Evolutionary conservation across 805 yeast genomes (phyloP).

Genomic region (Osmozyma mogii): DNA sequence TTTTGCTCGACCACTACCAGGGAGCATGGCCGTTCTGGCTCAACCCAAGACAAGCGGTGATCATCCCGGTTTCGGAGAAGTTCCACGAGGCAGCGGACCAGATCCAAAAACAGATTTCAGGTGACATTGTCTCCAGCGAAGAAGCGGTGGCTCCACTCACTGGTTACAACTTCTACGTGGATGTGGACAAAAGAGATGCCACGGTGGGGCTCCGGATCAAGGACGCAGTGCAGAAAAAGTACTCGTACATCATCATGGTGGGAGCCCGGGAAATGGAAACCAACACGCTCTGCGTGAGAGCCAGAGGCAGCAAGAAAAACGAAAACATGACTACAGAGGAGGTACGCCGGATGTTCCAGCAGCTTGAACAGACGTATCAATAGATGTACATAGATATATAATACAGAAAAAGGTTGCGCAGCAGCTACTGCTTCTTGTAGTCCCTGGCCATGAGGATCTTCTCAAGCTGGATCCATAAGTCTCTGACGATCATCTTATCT

Average conservation of each 20-base stretch:
- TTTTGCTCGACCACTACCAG: conserved; percentile 78
- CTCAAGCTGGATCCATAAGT: conserved; percentile 80
- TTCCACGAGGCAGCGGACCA: conserved; percentile 50
- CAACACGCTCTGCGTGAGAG: conserved; percentile 56
- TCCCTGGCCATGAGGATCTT: conserved; percentile 65
- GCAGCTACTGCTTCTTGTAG: conserved; percentile 12
- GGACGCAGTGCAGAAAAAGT: conserved; percentile 68
- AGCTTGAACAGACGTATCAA: conserved; percentile 45
- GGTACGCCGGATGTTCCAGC: conserved; percentile 44
- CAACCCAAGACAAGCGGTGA: conserved; percentile 81
- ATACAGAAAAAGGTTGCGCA: no score
- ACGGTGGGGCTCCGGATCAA: conserved; percentile 76
- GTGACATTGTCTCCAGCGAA: conserved; percentile 28
- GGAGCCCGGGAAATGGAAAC: conserved; percentile 76
- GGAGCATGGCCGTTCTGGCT: conserved; percentile 99
- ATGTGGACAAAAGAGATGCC: conserved; percentile 65
- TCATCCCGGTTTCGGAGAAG: conserved; percentile 68
- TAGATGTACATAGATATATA: no score
- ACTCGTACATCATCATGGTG: conserved; percentile 71
- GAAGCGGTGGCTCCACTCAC: conserved; percentile 46
- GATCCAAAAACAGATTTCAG: conserved; percentile 38
- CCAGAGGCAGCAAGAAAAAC: conserved; percentile 42
- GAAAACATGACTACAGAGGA: conserved; percentile 41
- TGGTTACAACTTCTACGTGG: conserved; percentile 60
- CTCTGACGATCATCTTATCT: conserved; percentile 80